Conservation (phyloP, 73 alveolate species). For the Paramecium biaurelia region DNA sequence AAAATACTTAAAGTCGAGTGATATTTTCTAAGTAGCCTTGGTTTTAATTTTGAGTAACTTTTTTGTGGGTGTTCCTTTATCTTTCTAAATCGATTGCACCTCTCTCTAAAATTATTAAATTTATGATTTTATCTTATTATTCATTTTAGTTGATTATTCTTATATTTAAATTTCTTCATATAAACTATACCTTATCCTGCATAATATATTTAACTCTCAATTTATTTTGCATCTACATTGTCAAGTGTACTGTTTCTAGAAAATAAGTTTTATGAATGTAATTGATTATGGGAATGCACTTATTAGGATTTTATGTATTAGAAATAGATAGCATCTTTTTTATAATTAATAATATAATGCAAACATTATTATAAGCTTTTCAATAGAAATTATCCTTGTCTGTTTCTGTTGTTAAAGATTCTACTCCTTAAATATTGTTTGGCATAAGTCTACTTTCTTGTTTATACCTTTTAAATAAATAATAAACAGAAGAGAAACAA, state of each 20-base stretch:
- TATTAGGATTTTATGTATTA: background rate
- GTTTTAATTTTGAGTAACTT: background rate
- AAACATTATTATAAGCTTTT: background rate
- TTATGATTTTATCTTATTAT: conserved; percentile 6
- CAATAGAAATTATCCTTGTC: background rate
- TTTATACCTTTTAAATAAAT: background rate
- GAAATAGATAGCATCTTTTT: background rate
- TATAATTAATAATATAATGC: background rate
- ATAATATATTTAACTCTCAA: background rate
- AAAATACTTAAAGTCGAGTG: background rate
- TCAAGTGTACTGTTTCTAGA: background rate
- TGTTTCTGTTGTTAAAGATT: background rate
- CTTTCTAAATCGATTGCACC: background rate
- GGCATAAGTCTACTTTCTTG: conserved; percentile 18
- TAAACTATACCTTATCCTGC: conserved; percentile 18
- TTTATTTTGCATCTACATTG: background rate
- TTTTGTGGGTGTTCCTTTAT: background rate
- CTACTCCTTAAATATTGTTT: conserved; percentile 27
- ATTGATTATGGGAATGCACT: background rate
- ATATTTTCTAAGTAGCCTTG: background rate
- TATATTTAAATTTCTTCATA: conserved; percentile 10
- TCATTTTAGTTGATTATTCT: background rate
- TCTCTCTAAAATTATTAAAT: conserved; percentile 13
- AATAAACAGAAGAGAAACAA: background rate
- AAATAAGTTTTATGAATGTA: background rate